Base-by-base conservation (phyloP, 805 yeast species). In the Starmerella ratchasimensis region DNA sequence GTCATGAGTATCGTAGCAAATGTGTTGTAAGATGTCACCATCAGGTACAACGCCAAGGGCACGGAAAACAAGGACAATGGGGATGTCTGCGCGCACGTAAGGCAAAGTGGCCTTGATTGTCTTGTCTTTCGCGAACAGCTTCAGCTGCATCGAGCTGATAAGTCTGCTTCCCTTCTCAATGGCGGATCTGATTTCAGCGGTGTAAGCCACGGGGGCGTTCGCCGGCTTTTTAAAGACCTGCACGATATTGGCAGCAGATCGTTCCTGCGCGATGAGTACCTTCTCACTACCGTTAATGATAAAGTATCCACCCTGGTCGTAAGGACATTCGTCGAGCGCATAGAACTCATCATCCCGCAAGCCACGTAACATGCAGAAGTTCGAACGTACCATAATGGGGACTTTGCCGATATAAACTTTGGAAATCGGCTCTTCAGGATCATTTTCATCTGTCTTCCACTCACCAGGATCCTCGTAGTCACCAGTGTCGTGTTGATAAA, bases 301-400 rank as follows among this genome's bases (percentile, higher is more conserved):
- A 58, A 90, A 90, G 62, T 90, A 90, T 45, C 99, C 99, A 61
- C 99, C 99, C 93, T 90, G 93, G 69, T 90, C 99, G 62, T 82
- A 90, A 23, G 98, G 98, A 64, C 99, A 90, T 63, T 90, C 99
- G 61, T 90, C 86, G 56, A 90, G 72, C 52, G 84, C 93, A 62
- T 86, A 90, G 54, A 86, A 72, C 61, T 90, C 98, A 50, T 81
- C 83, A 52, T 90, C 97, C 7, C 82, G 75, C 49, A 90, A 70
- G 44, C 81, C 94, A 55, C 83, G 72, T 53, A 90, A 70, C 65
- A 86, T 75, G 72, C 99, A 90, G 57, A 83, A 90, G 65, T 83
- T 88, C 39, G 97, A 88, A 54, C 95, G 73, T 52, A 90, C 70
- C 99, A 90, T 90, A 60, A 90, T 84, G 36, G 99, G 99, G 44